Evolutionary conservation across 106 monocot genomes (phyloP).

Genomic region (Dendrobium catenatum): DNA sequence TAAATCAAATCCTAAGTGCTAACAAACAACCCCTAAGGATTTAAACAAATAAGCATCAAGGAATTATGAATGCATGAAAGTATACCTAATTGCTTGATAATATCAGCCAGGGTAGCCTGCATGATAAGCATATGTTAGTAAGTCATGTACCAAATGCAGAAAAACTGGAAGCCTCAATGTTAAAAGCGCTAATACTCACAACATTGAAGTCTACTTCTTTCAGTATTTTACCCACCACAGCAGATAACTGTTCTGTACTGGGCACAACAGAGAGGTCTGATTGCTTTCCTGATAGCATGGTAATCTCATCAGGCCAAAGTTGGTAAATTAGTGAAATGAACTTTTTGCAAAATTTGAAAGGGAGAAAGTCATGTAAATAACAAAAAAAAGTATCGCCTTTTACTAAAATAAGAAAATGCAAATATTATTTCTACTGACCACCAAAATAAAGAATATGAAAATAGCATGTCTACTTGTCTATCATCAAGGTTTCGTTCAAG

Average conservation of each 20-base stretch:
- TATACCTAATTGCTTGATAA: slow-evolving; percentile 84
- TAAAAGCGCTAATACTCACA: slow-evolving; percentile 4
- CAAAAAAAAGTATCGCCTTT: not conserved
- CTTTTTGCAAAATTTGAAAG: no score
- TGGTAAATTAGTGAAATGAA: no score
- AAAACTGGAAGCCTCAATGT: not conserved
- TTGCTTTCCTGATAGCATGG: not conserved
- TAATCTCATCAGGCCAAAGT: no score
- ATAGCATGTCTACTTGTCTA: no score
- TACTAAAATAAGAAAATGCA: not conserved
- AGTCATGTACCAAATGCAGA: slow-evolving; percentile 3
- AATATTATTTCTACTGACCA: no score
- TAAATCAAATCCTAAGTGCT: no score
- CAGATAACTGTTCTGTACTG: slow-evolving; percentile 54
- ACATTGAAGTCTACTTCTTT: slow-evolving; percentile 84
- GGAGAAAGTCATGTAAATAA: no score
- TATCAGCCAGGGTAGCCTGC: slow-evolving; percentile 91
- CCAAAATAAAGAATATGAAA: no score
- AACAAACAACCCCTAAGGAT: no score
- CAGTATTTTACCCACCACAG: slow-evolving; percentile 56
- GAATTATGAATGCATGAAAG: not conserved
- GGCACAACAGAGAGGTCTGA: slow-evolving; percentile 35
- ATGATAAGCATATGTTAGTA: slow-evolving; percentile 7
- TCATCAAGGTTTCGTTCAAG: no score
- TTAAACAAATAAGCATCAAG: not conserved